phyloP scores from a whole-genome alignment of 169 alveolate genomes.

The Theileria orientalis region DNA sequence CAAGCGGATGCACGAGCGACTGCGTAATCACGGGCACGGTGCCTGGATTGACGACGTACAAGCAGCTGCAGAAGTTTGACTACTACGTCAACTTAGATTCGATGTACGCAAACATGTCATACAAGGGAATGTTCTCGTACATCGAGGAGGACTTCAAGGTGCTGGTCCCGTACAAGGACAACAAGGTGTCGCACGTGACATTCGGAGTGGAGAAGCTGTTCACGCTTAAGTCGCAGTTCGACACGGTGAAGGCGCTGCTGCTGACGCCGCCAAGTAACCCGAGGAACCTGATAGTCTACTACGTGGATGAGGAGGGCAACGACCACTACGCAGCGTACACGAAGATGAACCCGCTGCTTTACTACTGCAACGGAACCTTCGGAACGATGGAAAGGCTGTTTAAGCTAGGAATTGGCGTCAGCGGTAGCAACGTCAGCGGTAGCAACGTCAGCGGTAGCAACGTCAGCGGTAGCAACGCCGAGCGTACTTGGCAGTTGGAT shows the following conservation, averaged over 20 bases:
- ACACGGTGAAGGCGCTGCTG: conserved; percentile 9
- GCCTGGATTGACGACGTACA: background rate
- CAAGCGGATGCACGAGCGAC: too few relatives aligned
- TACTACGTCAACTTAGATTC: conserved; percentile 8
- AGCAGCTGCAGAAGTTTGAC: background rate
- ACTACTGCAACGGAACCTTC: too few relatives aligned
- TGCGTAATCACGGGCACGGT: too few relatives aligned
- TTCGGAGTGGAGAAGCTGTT: background rate
- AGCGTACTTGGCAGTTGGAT: too few relatives aligned
- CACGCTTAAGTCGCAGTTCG: conserved; percentile 4
- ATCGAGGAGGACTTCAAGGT: background rate
- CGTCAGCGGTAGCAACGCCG: too few relatives aligned
- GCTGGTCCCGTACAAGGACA: background rate
- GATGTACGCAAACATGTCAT: background rate
- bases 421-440: too few relatives aligned
- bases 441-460: too few relatives aligned
- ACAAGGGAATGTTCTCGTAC: background rate
- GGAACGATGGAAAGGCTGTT: too few relatives aligned
- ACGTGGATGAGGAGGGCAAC: background rate
- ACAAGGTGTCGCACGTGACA: background rate
- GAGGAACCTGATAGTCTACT: background rate
- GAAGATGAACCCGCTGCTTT: background rate
- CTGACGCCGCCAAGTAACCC: background rate
- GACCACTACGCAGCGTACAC: background rate
- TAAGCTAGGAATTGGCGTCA: too few relatives aligned